Evolutionary conservation across 2,329 filamentous ascomycete genomes (phyloP).

Genomic region (Botrytis byssoidea): DNA sequence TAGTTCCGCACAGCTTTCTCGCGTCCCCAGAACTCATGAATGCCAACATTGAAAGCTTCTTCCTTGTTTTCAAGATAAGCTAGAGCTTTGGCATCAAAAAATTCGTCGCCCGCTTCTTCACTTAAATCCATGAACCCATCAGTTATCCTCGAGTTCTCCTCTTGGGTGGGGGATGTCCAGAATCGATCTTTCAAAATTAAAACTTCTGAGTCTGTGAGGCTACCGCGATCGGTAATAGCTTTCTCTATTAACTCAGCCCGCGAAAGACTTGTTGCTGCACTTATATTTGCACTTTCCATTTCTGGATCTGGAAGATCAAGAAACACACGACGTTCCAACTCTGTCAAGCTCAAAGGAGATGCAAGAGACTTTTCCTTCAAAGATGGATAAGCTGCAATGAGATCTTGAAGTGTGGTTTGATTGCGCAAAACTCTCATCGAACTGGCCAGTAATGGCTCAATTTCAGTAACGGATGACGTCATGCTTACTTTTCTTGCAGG

Average conservation of each 20-base stretch:
- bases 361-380: slow-evolving; percentile 20
- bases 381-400: slow-evolving; percentile 18
- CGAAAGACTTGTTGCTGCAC: slow-evolving; percentile 16
- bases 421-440: slow-evolving; percentile 19
- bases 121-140: background rate
- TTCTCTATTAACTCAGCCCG: slow-evolving; percentile 19
- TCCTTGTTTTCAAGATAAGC: background rate
- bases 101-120: background rate
- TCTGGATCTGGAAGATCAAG: slow-evolving; percentile 22
- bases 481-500: background rate
- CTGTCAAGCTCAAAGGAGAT: slow-evolving; percentile 8
- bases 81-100: background rate
- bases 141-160: no score
- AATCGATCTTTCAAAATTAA: slow-evolving; percentile 15
- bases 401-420: slow-evolving; percentile 15
- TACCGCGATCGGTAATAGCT: background rate
- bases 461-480: background rate
- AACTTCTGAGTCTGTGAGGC: slow-evolving; percentile 15
- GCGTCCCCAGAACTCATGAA: background rate
- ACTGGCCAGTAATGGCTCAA: slow-evolving; percentile 3
- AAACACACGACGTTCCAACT: slow-evolving; percentile 16
- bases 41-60: background rate
- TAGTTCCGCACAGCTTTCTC: background rate
- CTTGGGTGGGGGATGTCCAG: slow-evolving; percentile 1
- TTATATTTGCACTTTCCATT: slow-evolving; percentile 17